Evolutionary conservation across 202 grass and related monocot species (phyloP), one percentile per base, ranked within the genome.

Genomic region (Zoysia matrella): DNA sequence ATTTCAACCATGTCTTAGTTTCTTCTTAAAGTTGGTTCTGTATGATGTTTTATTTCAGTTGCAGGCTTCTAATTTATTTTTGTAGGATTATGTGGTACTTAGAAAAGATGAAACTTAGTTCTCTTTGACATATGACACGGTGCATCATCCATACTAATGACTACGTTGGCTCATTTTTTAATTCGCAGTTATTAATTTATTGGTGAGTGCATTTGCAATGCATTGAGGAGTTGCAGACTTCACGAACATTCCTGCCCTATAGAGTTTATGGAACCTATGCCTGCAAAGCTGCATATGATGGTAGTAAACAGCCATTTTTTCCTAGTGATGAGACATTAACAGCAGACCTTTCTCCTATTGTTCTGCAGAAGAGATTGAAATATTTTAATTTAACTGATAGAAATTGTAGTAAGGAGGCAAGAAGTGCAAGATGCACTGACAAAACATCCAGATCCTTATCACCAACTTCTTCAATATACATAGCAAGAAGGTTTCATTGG

Each of bases 151-250:
- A 13, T 82, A 72, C 18, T 62, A 36, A 30, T 60, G 36, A 51
- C 67, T 70, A 70, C 51, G 61, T 61, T 12, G 45, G 8, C 39
- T 13, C 48, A 50, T 63, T 48, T 54, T 41, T 63, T 61, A 54
- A 7, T 76, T 75, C 65, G 44, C 47, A 14, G 18, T 49, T 12
- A 69, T 69, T 3, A 36, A 66, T 60, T 66, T 56, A 68, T 56
- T 68, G 50, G 56, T 48, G 22, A 44, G 4, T 75, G 40, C 18
- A 62, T 54, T 30, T 74, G 63, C 68, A 18, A 69, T 74, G 50
- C 44, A 62, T 51, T 62, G 39, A 60, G 47, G 53, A 45, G 10
- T 68, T 57, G 7, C 53, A 52, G n/a, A 39, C 11, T 43, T 47
- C 12, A 7, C 49, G 65, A 62, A 87, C 61, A 42, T 3, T 6